phyloP scores from a whole-genome alignment of 768 basidiomycete species.

The Naganishia kalamii region DNA sequence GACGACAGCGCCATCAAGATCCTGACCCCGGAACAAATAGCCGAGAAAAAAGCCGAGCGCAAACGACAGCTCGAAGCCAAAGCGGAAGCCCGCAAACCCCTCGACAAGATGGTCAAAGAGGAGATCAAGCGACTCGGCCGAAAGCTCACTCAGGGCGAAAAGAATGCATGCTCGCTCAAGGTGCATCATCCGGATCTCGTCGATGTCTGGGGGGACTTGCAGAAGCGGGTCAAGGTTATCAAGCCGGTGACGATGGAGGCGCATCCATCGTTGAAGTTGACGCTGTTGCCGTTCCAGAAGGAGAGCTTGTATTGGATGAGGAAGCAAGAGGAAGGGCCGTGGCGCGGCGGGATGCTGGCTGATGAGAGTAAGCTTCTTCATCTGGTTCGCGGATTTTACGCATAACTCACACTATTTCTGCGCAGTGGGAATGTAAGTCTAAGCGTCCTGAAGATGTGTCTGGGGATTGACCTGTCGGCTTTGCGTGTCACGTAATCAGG shows the following conservation, averaged over 20 bases:
- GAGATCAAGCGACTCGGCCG: conserved; percentile 62
- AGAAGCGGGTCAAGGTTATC: conserved; percentile 57
- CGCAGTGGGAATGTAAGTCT: conserved; percentile 55
- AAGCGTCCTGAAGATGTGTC: not conserved
- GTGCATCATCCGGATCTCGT: conserved; percentile 71
- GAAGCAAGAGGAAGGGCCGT: conserved; percentile 77
- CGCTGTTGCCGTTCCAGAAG: conserved; percentile 85
- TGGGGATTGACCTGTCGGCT: not conserved
- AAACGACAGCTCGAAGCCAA: conserved; percentile 36
- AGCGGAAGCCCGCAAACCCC: conserved; percentile 17
- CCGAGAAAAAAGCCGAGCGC: conserved; percentile 30
- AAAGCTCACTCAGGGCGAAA: conserved; percentile 56
- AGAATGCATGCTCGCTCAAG: conserved; percentile 52
- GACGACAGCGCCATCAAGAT: not conserved
- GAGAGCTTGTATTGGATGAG: conserved; percentile 96
- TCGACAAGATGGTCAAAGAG: conserved; percentile 41
- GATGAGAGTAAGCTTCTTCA: conserved; percentile 46
- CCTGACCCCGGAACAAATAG: not conserved
- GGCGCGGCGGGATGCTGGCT: conserved; percentile 88
- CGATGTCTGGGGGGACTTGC: conserved; percentile 82
- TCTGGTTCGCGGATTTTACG: not conserved
- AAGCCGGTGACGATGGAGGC: conserved; percentile 68
- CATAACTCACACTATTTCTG: not conserved
- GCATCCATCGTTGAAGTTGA: conserved; percentile 73
- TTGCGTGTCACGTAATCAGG: not conserved